A percentile compares a stretch with the other conserved stretches of the same genome.
Conservation (phyloP, 2,329 filamentous ascomycete genomes). For the Pestalotiopsis sp. region DNA sequence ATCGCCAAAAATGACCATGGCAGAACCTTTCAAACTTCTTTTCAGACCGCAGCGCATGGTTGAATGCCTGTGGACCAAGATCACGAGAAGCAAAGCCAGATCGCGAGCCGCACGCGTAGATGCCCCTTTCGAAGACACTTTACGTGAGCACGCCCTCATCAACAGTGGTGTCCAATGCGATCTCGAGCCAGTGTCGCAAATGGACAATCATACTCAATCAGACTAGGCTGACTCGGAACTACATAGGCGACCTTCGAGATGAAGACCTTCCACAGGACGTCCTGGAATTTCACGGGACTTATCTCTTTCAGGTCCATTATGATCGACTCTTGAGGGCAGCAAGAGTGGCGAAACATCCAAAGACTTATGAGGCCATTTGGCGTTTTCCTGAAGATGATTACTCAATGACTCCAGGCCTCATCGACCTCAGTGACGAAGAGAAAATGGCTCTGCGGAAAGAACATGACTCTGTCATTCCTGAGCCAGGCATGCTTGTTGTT, state of each 20-base stretch:
- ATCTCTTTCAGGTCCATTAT: neutral
- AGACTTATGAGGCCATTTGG: neutral
- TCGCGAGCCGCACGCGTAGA: neutral
- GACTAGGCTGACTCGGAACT: neutral
- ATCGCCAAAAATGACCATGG: neutral
- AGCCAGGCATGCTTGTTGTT: conserved; percentile 42
- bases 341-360: neutral
- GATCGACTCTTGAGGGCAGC: neutral
- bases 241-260: neutral
- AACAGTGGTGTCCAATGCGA: neutral
- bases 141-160: neutral
- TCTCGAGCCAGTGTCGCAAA: neutral
- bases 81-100: neutral
- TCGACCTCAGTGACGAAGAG: conserved; percentile 37
- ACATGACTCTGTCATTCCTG: conserved; percentile 40
- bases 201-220: neutral
- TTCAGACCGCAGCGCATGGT: neutral
- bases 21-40: neutral
- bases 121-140: neutral
- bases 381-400: neutral
- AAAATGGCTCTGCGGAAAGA: conserved; percentile 40
- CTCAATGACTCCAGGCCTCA: conserved; percentile 18
- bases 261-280: neutral
- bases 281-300: neutral
- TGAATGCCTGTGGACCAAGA: neutral